Evolutionary conservation across 2,329 filamentous ascomycete genomes (phyloP).

Genomic region (Pseudocercospora pini-densiflorae): DNA sequence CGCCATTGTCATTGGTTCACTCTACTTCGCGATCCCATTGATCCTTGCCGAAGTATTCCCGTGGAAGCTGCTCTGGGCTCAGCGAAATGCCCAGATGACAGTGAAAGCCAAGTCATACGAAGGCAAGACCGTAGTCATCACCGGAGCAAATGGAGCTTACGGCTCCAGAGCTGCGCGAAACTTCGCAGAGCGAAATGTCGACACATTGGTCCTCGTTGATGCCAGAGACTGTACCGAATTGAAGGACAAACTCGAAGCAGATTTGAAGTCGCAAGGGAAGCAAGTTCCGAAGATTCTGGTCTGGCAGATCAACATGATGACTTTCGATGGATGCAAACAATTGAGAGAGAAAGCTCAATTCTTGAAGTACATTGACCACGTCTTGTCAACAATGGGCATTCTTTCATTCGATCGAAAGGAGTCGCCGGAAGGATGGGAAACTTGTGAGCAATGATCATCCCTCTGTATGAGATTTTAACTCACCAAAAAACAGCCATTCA

Average conservation of each 20-base stretch:
- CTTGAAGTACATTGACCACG: conserved; percentile 18
- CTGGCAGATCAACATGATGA: conserved; percentile 22
- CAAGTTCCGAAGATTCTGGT: conserved; percentile 9
- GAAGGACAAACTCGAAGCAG: conserved; percentile 16
- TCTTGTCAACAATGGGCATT: conserved; percentile 18
- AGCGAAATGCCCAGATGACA: conserved; percentile 10
- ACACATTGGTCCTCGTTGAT: conserved; percentile 19
- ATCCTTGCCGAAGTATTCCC: conserved; percentile 22
- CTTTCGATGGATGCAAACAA: conserved; percentile 16
- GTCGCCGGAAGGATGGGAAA: conserved; percentile 24
- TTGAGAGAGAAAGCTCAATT: conserved; percentile 12
- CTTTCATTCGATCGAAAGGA: conserved; percentile 18
- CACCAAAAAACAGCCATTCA: conserved; percentile 7
- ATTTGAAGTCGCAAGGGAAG: conserved; percentile 1
- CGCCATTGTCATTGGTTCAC: background rate
- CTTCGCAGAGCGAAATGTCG: conserved; percentile 14
- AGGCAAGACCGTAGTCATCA: conserved; percentile 13
- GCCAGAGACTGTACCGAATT: conserved; percentile 17
- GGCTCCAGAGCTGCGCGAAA: conserved; percentile 19
- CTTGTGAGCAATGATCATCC: background rate
- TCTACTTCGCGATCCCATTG: conserved; percentile 11
- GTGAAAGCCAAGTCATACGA: conserved; percentile 13
- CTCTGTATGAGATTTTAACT: background rate
- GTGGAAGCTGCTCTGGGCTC: conserved; percentile 11
- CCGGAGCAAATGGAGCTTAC: conserved; percentile 20